These are phyloP conservation scores for Penicillium hesseltinei DNA, from an alignment of 2,329 filamentous ascomycete species.

Conservation along the genomic window DNA sequence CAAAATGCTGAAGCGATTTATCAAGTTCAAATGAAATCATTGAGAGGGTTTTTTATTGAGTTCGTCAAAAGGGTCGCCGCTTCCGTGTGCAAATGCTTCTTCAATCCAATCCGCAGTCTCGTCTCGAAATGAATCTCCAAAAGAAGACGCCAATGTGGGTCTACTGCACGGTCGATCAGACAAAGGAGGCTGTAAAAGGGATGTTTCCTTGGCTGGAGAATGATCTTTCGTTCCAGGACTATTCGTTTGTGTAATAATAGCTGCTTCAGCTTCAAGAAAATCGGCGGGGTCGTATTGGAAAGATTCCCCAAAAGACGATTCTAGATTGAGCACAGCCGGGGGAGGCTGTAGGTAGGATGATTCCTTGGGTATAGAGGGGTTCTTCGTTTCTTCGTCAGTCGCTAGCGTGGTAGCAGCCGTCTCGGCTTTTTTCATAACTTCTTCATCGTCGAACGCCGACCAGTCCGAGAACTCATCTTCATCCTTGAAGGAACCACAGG, in stretches of 20 bases:
- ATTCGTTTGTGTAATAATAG: conserved; percentile 14
- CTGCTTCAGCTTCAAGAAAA: conserved; percentile 23
- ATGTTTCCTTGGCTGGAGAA: background rate
- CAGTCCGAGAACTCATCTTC: conserved; percentile 37
- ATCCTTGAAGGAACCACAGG: conserved; percentile 13
- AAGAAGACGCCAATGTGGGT: conserved; percentile 9
- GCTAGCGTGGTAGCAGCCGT: conserved; percentile 9
- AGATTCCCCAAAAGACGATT: conserved; percentile 20
- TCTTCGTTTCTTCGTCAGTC: background rate
- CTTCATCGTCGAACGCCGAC: conserved; percentile 33
- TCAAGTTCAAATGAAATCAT: background rate
- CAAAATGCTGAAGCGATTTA: background rate
- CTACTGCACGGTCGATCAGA: conserved; percentile 1
- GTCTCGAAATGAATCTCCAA: conserved; percentile 34
- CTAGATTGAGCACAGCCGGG: background rate
- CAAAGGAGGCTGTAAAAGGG: background rate
- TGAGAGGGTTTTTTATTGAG: conserved; percentile 8
- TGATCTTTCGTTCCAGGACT: conserved; percentile 1
- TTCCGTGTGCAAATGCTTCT: conserved; percentile 19
- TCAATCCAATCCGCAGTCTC: conserved; percentile 34
- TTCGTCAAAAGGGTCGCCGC: conserved; percentile 20
- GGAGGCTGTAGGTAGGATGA: background rate
- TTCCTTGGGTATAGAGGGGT: background rate
- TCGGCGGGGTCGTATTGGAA: conserved; percentile 32
- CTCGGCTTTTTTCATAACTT: conserved; percentile 27